A percentile compares a stretch with the other conserved stretches of the same genome.
Evolutionary conservation across 2,329 filamentous ascomycete species (phyloP).

Genomic region (Stagonosporopsis rhizophila): DNA sequence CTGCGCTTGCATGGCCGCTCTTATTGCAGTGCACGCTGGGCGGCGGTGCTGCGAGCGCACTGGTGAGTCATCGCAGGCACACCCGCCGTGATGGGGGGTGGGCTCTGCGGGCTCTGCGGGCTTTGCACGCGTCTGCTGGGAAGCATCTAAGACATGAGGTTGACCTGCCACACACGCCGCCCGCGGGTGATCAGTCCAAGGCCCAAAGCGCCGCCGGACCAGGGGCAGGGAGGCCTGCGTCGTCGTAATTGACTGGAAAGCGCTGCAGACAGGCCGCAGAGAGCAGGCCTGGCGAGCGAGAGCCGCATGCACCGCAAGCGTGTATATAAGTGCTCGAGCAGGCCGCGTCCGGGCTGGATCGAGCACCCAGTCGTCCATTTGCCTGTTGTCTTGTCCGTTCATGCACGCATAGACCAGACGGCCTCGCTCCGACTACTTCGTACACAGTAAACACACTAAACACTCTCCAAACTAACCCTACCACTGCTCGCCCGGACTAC

Average conservation of each 20-base stretch:
- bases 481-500: background rate
- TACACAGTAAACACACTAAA: no score
- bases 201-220: slow-evolving; percentile 14
- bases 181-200: slow-evolving; percentile 20
- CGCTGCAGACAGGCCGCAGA: background rate
- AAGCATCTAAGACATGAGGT: slow-evolving; percentile 20
- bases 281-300: slow-evolving; percentile 12
- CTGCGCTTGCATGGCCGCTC: no score
- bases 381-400: slow-evolving; percentile 6
- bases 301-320: slow-evolving; percentile 14
- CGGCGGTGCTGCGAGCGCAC: slow-evolving; percentile 7
- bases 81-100: slow-evolving; percentile 19
- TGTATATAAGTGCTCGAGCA: slow-evolving; percentile 15
- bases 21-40: background rate
- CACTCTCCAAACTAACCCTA: no score
- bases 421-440: background rate
- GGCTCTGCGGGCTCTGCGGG: no score
- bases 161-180: slow-evolving; percentile 19
- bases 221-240: slow-evolving; percentile 17
- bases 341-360: slow-evolving; percentile 10
- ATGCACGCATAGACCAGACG: slow-evolving; percentile 3
- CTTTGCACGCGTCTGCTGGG: slow-evolving; percentile 16
- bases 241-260: slow-evolving; percentile 18
- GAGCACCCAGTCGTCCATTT: slow-evolving; percentile 2
- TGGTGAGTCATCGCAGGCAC: slow-evolving; percentile 39